Percentiles rank a stretch among this genome's conserved stretches.
Conservation (phyloP, 140 eudicot genomes). For the Senecio squalidus region DNA sequence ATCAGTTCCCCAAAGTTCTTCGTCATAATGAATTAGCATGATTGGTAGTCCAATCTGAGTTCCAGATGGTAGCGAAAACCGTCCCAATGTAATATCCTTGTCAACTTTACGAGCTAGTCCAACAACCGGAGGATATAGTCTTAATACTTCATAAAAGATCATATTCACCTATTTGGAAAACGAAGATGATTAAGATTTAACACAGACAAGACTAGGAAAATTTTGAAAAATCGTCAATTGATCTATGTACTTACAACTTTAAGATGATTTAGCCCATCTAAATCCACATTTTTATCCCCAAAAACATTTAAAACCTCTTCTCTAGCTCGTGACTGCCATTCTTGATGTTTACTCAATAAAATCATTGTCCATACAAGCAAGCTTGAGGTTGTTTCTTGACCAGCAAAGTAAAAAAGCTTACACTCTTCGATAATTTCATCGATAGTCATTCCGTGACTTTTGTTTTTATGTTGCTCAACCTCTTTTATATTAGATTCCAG, state of each 20-base stretch:
- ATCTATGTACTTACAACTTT: constrained; percentile 24
- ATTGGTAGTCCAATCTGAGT: constrained; percentile 29
- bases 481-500: constrained; percentile 30
- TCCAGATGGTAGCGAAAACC: constrained; percentile 31
- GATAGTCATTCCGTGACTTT: constrained; percentile 19
- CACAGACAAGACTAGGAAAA: background rate
- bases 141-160: constrained; percentile 47
- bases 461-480: constrained; percentile 21
- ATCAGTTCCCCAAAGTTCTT: constrained; percentile 48
- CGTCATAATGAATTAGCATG: constrained; percentile 41
- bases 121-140: constrained; percentile 48
- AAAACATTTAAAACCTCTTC: constrained; percentile 29
- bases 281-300: constrained; percentile 9
- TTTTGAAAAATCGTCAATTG: too few relatives aligned
- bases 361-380: constrained; percentile 43
- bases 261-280: constrained; percentile 25
- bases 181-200: background rate
- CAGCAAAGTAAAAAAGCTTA: constrained; percentile 33
- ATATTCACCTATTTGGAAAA: constrained; percentile 34
- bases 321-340: constrained; percentile 34
- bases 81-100: constrained; percentile 27
- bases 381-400: constrained; percentile 29
- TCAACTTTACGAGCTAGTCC: constrained; percentile 25
- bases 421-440: constrained; percentile 36
- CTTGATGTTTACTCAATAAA: constrained; percentile 29